Evolutionary conservation across 2,329 filamentous ascomycete species (phyloP), one percentile per base, ranked within the genome.

Genomic region (Aspergillus sp.): DNA sequence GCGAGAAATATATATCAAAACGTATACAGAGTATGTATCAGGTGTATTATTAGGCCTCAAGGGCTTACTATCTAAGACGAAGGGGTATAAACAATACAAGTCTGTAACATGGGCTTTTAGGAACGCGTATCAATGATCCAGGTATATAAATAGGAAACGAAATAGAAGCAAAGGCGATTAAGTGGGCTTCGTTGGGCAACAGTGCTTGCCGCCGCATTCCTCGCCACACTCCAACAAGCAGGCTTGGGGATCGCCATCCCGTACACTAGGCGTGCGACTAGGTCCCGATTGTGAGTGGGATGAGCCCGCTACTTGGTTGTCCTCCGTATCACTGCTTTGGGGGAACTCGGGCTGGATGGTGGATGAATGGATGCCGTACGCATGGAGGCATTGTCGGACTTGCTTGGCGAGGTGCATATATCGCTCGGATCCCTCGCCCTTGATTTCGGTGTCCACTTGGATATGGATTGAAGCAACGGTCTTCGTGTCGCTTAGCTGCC

Each of bases 401-500:
- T 89, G 87, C 58, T 86, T 86, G 19, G 93, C 91, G 40, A 99
- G 83, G 62, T 88, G 84, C 93, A 99, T 99, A 77, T 98, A 99
- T 68, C 88, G 86, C 54, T 83, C 83, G 0, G 83, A 85, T 42
- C 89, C 89, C 65, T 92, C 86, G 49, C 89, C 90, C 70, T 92
- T 88, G 73, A 96, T 92, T 65, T 93, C 90, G 73, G 96, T 96
- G 47, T 88, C 87, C 20, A 99, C 89, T 73, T 96, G 91, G 45
- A 99, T 88, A 71, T 99, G 95, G 75, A 99, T 85, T 11, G 90
- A 95, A 12, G 95, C 93, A 39, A 99, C 89, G 34, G 96, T 82
- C 79, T 97, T 96, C 52, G 92, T 95, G 71, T 98, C 93, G 15
- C 90, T 96, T 34, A 99, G 84, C 75, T 98, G 93, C 95, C 95